Base-by-base conservation (phyloP, 2,329 filamentous ascomycete genomes). In the Alternaria sp. region DNA sequence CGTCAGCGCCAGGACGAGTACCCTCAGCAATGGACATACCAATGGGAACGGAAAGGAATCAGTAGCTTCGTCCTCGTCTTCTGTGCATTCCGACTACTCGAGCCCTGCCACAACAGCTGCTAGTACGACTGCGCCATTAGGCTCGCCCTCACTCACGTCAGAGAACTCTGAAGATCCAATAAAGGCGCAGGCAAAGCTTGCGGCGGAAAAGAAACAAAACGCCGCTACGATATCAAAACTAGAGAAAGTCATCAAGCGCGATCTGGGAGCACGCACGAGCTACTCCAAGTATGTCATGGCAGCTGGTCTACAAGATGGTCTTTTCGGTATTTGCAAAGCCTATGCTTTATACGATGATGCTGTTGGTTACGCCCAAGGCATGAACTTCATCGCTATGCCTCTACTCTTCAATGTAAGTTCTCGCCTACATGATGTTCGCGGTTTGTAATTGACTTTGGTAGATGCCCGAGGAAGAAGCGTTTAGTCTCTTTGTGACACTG, bases 331-430 rank as follows among this genome's bases (percentile, higher is more conserved):
- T 34, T 99, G 95, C 82, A 99, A 98, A 78, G 93, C 95, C 2
- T 99, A 99, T 79, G 95, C 95, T 13, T 83, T 99, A 29, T 98
- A 93, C 69, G 95, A 99, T 72, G 93, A 97, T 72, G 90, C 85
- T 7, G 95, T 99, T 34, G 94, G 95, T 31, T 99, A 99, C 77
- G 94, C 96, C 0, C 95, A 99, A 78, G 95, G 95, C 73, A 97
- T 99, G 91, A 99, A 98, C 75, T 99, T 99, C 72, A 87, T 99
- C 59, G 91, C 93, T 48, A 98, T 98, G 93, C 95, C 96, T 24
- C 78, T 99, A 17, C 82, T 99, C 1, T 97, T 99, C 80, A 98
- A 97, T 76, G 89, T 91, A 80, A 83, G 88, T 59, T 14, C 9
- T 8, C 17, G n/a, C 7, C 5, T 11, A 4, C n/a, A 17, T 34